Base-by-base conservation (phyloP, 495 filamentous ascomycete species). In the Talaromyces borbonicus region DNA sequence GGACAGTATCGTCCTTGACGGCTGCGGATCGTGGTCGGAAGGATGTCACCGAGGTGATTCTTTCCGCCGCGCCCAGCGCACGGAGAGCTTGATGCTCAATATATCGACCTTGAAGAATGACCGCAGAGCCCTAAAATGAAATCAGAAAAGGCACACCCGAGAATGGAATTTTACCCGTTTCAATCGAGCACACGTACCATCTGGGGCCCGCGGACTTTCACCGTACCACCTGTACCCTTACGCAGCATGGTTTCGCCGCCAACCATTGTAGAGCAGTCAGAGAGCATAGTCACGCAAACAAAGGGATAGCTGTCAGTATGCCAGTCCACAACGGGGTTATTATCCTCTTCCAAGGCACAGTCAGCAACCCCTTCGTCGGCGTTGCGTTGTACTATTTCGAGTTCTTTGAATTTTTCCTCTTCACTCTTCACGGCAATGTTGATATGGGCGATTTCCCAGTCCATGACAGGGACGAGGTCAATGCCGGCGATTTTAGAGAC, bases 231-330 rank as follows among this genome's bases (percentile, higher is more conserved):
- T 36, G 58, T 68, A 2, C 72, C 79, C 3, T 73, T 84, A 40
- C 71, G 67, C 24, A 85, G 61, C 8, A 78, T 81, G 14, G 82
- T 86, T 60, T 86, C 83, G 5, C 83, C 83, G 27, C 82, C 83
- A 24, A 82, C 64, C 83, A 86, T 87, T 22, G 69, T 66, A 1
- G 68, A 75, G 36, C 78, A 80, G 54, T 87, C 83, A 46, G 79
- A 83, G 41, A 86, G 73, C 83, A 86, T 86, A 11, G 79, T 69
- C 30, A 87, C 81, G 52, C 83, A 86, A 16, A 87, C 83, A 50
- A 85, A 86, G 0, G 83, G 83, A 54, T 86, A 86, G 51, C 78
- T 81, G 52, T 87, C 83, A 24, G 64, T 78, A 59, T 87, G 81
- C 83, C 82, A 86, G 46, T 74, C 80, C 19, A 84, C 80, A 39